Base-by-base conservation (phyloP, 2,329 filamentous ascomycete genomes). In the Daldinia eschscholtzii region DNA sequence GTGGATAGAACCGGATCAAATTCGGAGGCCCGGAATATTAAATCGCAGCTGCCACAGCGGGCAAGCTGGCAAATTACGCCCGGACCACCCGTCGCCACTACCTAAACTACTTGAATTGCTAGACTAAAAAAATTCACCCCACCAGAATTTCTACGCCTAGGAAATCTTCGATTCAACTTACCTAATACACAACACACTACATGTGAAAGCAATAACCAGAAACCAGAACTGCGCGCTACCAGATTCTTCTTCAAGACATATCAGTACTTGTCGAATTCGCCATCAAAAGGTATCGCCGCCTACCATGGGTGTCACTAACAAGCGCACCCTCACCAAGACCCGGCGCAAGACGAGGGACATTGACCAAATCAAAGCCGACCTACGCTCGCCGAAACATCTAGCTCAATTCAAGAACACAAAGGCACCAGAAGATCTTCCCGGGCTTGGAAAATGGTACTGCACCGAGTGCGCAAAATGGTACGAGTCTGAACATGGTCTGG, bases 401-500 rank as follows among this genome's bases (percentile, higher is more conserved):
- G 83, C 89, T 53, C 88, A 93, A 72, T 94, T 91, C 85, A 92
- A 94, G 78, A 87, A 89, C 57, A 88, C 90, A 48, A 97, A 97
- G 78, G 89, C 91, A 5, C 83, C 87, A 23, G 95, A 98, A 78
- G 96, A 98, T 76, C 86, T 98, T 39, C 96, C 96, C 2, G 95
- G 90, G 0, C 85, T 98, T 56, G 96, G 96, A 28, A 86, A 89
- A 74, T 91, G 91, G 79, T 98, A 98, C 81, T 99, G 96, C 80
- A 85, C 92, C 15, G 92, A 97, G 81, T 99, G 96, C 80, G 92
- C 96, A 70, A 98, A 97, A 83, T 98, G 93, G 91, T 98, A 97
- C 80, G 95, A 98, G 80, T 92, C 90, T 57, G 92, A 96, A 73
- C 81, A 87, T 75, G 97, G 93, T 74, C 83, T 97, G 65, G 84